These are phyloP conservation scores for Aquanectria penicillioides DNA, from an alignment of 2,329 filamentous ascomycete species.

Conservation along the genomic window DNA sequence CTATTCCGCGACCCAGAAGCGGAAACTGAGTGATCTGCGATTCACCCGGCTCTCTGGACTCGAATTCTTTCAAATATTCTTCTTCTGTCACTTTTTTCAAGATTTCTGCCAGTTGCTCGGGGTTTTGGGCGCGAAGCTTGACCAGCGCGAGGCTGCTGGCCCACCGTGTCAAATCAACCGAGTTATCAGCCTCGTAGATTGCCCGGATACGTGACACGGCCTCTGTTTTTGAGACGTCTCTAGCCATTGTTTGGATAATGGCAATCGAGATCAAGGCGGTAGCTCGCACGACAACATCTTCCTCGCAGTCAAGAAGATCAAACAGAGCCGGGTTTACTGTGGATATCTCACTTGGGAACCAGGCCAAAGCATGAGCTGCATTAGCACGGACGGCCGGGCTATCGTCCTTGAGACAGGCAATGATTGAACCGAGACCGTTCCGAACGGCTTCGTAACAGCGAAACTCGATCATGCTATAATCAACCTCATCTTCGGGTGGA, in stretches of 20 bases:
- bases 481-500: neutral
- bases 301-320: neutral
- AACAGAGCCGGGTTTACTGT: neutral
- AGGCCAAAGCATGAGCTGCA: neutral
- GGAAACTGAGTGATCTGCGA: neutral
- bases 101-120: neutral
- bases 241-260: neutral
- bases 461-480: neutral
- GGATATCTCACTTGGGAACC: neutral
- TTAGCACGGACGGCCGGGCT: neutral
- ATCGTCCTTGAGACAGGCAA: neutral
- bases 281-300: neutral
- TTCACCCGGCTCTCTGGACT: neutral
- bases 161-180: neutral
- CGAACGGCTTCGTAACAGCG: neutral
- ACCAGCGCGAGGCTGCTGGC: slow-evolving; percentile 4
- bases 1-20: neutral
- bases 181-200: neutral
- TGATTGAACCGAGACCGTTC: neutral
- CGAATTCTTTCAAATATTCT: neutral
- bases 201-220: neutral
- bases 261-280: neutral
- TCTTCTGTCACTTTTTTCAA: neutral
- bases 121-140: neutral
- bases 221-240: neutral